Conservation (phyloP, 257 asterid species). For the Jacaranda mimosifolia region DNA sequence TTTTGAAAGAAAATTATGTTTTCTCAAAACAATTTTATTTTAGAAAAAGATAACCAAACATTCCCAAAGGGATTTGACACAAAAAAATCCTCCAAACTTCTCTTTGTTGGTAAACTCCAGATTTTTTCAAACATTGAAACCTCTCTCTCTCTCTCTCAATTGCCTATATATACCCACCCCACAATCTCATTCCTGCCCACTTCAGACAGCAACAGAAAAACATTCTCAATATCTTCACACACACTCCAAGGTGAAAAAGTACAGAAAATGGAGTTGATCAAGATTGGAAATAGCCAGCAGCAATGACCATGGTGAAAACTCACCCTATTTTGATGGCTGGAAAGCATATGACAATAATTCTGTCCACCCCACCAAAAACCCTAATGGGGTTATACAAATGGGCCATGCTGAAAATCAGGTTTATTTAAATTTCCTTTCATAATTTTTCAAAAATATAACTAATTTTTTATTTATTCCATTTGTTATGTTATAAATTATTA, state of each 20-base stretch:
- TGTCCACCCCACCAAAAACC: constrained; percentile 67
- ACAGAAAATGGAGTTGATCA: constrained; percentile 42
- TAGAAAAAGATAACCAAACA: too few species aligned
- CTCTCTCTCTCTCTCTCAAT: neutral
- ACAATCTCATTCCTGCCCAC: neutral
- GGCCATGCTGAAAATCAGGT: constrained; percentile 96
- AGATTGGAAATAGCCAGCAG: constrained; percentile 51
- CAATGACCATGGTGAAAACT: constrained; percentile 81
- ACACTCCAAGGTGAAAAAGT: neutral
- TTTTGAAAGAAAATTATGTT: too few species aligned
- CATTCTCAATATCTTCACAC: neutral
- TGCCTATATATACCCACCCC: constrained; percentile 42
- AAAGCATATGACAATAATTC: constrained; percentile 84
- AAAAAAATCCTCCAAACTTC: too few species aligned
- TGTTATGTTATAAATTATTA: too few species aligned
- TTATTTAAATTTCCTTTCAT: neutral
- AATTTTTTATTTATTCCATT: neutral
- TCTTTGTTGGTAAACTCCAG: too few species aligned
- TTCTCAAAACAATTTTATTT: too few species aligned
- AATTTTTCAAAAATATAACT: neutral
- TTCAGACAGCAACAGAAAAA: neutral
- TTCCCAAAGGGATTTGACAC: too few species aligned
- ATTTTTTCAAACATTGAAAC: too few species aligned
- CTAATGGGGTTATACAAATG: constrained; percentile 87
- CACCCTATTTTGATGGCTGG: constrained; percentile 92